Evolutionary conservation across 2,329 filamentous ascomycete genomes (phyloP), one percentile per base, ranked within the genome.

Genomic region (Septoria linicola): DNA sequence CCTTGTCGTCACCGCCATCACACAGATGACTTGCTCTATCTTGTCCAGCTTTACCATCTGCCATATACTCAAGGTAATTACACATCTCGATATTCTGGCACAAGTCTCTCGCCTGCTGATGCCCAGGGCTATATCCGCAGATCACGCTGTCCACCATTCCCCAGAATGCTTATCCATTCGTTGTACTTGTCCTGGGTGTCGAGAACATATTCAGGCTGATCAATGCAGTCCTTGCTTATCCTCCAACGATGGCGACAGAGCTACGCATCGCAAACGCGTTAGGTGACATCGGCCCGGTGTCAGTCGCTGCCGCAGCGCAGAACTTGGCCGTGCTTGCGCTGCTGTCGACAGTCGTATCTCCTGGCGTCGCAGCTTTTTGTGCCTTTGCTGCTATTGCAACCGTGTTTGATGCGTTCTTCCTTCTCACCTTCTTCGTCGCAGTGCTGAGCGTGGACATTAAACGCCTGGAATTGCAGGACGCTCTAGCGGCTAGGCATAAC

Each of bases 21-120:
- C 77, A 0, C 87, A 92, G 60, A 74, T 76, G 66, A 65, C 80
- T 2, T 80, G 88, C 27, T 88, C 87, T 13, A 83, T 90, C 61
- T 77, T 88, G 70, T 88, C 87, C 3, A 90, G 87, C 68, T 88
- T 92, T 63, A 89, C 87, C 0, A 76, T 92, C 31, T 91, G 88
- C 64, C 86, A 86, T 27, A 77, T 89, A 39, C 78, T 89, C 57
- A 84, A 85, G 55, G 80, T 48, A 52, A 47, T n/a, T 36, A 37
- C 20, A 30, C 37, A 42, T 32, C 20, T 4, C 20, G 36, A 14
- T n/a, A 21, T 17, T 19, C 30, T 34, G 17, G 37, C 31, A 5
- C 30, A n/a, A 20, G n/a, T 19, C 1, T 23, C 36, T 20, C 31
- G 19, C 21, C 30, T 40, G n/a, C 27, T 21, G 27, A 34, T 41